Conservation (phyloP, 169 alveolate genomes). For the Plasmodium inui region DNA sequence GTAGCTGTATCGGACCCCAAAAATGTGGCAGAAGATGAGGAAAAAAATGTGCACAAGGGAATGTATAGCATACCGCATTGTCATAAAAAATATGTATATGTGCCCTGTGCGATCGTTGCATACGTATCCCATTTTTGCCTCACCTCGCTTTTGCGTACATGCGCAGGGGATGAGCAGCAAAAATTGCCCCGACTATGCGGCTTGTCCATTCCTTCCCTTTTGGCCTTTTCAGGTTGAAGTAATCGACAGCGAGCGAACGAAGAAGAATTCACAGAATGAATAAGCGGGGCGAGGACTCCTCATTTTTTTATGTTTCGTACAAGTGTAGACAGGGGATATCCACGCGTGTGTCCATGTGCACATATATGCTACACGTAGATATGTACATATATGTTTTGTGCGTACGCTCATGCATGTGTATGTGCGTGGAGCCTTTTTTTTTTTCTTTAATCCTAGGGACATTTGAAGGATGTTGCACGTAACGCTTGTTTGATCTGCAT, state of each 20-base stretch:
- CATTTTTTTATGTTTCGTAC: conserved; percentile 47
- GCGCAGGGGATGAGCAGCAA: neutral
- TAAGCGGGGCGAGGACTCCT: neutral
- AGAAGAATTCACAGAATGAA: conserved; percentile 45
- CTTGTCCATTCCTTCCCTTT: neutral
- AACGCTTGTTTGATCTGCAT: neutral
- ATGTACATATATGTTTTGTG: neutral
- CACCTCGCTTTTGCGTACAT: neutral
- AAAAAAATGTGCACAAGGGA: neutral
- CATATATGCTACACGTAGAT: neutral
- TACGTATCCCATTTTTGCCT: neutral
- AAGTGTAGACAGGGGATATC: neutral
- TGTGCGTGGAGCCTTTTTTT: neutral
- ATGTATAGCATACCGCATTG: neutral
- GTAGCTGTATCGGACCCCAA: neutral
- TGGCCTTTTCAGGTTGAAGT: conserved; percentile 48
- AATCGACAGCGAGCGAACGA: conserved; percentile 62
- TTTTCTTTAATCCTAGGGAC: neutral
- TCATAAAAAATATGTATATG: neutral
- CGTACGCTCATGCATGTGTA: neutral
- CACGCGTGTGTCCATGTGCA: neutral
- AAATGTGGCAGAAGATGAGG: neutral
- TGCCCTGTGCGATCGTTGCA: neutral
- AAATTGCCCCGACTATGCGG: neutral
- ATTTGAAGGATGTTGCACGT: conserved; percentile 1